phyloP scores from a whole-genome alignment of 2,329 filamentous ascomycete genomes.

The Blumeria graminis region DNA sequence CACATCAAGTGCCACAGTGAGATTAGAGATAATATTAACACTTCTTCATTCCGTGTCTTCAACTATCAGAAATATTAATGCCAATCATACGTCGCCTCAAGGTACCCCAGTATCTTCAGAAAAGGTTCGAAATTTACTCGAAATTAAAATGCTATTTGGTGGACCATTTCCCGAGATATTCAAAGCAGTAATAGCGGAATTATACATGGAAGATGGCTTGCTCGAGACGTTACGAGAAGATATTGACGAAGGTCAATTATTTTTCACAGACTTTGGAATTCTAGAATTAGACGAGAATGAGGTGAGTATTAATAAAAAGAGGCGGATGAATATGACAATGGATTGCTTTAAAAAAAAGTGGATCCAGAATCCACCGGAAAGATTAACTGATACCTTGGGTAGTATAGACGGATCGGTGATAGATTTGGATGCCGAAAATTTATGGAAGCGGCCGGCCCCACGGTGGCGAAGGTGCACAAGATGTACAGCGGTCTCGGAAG shows the following conservation, averaged over 20 bases:
- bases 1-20: slow-evolving; percentile 10
- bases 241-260: slow-evolving; percentile 14
- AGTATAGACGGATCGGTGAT: neutral
- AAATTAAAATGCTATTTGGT: slow-evolving; percentile 15
- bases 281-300: slow-evolving; percentile 14
- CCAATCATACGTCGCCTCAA: slow-evolving; percentile 5
- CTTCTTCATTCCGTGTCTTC: slow-evolving; percentile 11
- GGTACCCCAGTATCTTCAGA: slow-evolving; percentile 7
- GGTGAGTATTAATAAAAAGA: slow-evolving; percentile 6
- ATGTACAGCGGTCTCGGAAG: slow-evolving; percentile 16
- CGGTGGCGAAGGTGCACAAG: slow-evolving; percentile 15
- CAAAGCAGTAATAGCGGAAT: slow-evolving; percentile 13
- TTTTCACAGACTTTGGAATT: slow-evolving; percentile 15
- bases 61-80: slow-evolving; percentile 12
- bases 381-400: neutral
- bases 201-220: slow-evolving; percentile 10
- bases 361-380: slow-evolving; percentile 9
- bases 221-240: slow-evolving; percentile 11
- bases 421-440: neutral
- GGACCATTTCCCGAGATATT: slow-evolving; percentile 13
- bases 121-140: slow-evolving; percentile 11
- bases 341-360: slow-evolving; percentile 14
- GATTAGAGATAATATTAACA: slow-evolving; percentile 13
- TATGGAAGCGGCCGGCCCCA: slow-evolving; percentile 3
- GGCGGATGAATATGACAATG: slow-evolving; percentile 9